phyloP scores from a whole-genome alignment of 1,139 yeast species.

The Taphrina confusa region DNA sequence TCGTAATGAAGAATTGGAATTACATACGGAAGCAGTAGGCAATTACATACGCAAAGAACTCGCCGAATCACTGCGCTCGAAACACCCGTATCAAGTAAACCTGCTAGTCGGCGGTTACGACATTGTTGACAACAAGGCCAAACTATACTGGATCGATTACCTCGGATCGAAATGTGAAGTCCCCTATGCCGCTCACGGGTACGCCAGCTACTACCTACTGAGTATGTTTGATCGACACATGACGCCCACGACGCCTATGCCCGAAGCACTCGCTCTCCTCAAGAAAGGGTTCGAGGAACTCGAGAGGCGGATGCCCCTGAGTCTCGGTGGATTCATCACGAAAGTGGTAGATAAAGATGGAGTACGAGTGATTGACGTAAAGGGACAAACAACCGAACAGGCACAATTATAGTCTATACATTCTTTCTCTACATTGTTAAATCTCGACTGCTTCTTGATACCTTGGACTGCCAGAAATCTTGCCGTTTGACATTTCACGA shows the following conservation, averaged over 20 bases:
- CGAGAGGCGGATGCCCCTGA: slow-evolving; percentile 87
- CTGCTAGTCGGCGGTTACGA: slow-evolving; percentile 85
- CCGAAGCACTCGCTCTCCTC: slow-evolving; percentile 77
- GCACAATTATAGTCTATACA: slow-evolving; percentile 9
- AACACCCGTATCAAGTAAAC: slow-evolving; percentile 92
- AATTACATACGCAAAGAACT: slow-evolving; percentile 84
- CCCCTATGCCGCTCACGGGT: slow-evolving; percentile 97
- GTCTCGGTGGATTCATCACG: slow-evolving; percentile 83
- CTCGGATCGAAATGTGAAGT: slow-evolving; percentile 86
- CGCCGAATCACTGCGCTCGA: slow-evolving; percentile 82
- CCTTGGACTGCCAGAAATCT: no score
- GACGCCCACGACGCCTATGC: slow-evolving; percentile 70
- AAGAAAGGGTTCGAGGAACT: slow-evolving; percentile 75
- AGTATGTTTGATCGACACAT: slow-evolving; percentile 91
- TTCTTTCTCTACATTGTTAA: neutral
- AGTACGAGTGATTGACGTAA: slow-evolving; percentile 39
- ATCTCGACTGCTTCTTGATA: neutral
- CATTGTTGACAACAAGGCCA: slow-evolving; percentile 60
- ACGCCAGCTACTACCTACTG: slow-evolving; percentile 90
- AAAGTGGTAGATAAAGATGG: slow-evolving; percentile 69
- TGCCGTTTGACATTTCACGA: no score
- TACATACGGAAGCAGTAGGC: slow-evolving; percentile 82
- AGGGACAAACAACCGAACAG: slow-evolving; percentile 20
- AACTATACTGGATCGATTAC: slow-evolving; percentile 88
- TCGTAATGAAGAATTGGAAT: slow-evolving; percentile 72